Percentiles rank a stretch among this genome's conserved stretches.
Conservation (phyloP, 805 yeast species). For the Candida caryicola region DNA sequence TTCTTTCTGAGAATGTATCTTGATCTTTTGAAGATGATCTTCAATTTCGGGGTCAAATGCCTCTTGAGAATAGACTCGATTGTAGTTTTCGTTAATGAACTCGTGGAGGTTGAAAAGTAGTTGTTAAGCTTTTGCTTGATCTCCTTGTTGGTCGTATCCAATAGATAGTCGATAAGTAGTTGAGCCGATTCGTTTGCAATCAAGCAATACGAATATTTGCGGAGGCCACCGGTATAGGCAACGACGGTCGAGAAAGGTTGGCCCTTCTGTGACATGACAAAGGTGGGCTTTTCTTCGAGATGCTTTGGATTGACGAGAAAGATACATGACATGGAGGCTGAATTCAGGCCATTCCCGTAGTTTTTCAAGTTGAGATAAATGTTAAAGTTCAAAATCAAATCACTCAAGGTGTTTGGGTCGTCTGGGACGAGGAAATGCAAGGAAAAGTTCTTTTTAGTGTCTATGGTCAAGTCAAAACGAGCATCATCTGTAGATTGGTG, state of each 20-base stretch:
- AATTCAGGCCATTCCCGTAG: constrained; percentile 7
- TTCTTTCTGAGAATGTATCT: constrained; percentile 31
- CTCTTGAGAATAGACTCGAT: constrained; percentile 28
- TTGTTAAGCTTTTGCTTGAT: constrained; percentile 11
- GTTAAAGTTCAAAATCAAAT: constrained; percentile 32
- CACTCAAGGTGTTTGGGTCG: constrained; percentile 32
- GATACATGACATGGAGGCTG: constrained; percentile 18
- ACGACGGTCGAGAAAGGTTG: constrained; percentile 29
- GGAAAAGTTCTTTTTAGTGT: constrained; percentile 37
- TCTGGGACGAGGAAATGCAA: constrained; percentile 32
- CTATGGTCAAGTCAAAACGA: constrained; percentile 31
- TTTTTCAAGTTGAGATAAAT: constrained; percentile 31
- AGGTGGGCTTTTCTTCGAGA: constrained; percentile 27
- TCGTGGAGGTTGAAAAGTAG: constrained; percentile 15
- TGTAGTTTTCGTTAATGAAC: constrained; percentile 26
- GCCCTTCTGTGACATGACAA: constrained; percentile 26
- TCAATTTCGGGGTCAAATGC: constrained; percentile 27
- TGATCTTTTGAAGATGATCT: constrained; percentile 25
- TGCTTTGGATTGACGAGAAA: constrained; percentile 19
- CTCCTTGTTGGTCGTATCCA: constrained; percentile 10
- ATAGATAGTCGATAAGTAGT: constrained; percentile 21
- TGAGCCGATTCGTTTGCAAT: constrained; percentile 31
- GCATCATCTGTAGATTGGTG: constrained; percentile 6
- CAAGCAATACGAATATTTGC: constrained; percentile 38
- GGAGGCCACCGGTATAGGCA: constrained; percentile 39